These are phyloP conservation scores for Gossypium rotundifolium DNA, from an alignment of 345 rosid species.

Conservation along the genomic window DNA sequence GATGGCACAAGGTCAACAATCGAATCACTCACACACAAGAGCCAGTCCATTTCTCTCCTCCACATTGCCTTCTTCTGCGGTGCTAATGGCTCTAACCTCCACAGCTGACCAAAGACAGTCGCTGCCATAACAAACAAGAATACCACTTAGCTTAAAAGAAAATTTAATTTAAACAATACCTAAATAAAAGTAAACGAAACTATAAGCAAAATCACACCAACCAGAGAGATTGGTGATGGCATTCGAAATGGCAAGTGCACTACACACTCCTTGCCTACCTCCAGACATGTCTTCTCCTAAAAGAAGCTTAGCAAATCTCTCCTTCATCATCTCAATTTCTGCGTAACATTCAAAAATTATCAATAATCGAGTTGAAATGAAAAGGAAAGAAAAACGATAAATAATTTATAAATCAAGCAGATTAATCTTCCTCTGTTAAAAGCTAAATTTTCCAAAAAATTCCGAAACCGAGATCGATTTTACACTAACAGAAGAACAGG, in stretches of 20 bases:
- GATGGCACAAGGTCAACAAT: slow-evolving; percentile 97
- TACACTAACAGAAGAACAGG: neutral
- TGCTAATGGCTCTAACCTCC: slow-evolving; percentile 93
- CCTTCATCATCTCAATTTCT: slow-evolving; percentile 98
- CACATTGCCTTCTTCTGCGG: slow-evolving; percentile 85
- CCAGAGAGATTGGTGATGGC: slow-evolving; percentile 99
- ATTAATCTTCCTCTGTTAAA: neutral
- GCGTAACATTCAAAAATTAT: neutral
- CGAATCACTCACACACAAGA: slow-evolving; percentile 83
- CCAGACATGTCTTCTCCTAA: slow-evolving; percentile 99
- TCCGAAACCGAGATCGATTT: neutral
- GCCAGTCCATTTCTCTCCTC: slow-evolving; percentile 95
- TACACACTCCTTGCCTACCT: slow-evolving; percentile 96
- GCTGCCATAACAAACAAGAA: slow-evolving; percentile 39
- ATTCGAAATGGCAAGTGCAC: slow-evolving; percentile 95
- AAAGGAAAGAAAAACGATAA: neutral
- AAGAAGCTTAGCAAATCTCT: slow-evolving; percentile 93
- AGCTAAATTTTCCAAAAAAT: neutral
- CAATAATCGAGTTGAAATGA: neutral
- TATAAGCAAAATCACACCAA: slow-evolving; percentile 18
- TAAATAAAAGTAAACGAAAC: neutral
- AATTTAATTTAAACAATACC: neutral
- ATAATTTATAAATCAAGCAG: neutral
- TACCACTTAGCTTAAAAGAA: neutral
- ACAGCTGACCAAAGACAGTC: slow-evolving; percentile 85